Conservation (phyloP, 768 basidiomycete species). For the Dioszegia aurantiaca region DNA sequence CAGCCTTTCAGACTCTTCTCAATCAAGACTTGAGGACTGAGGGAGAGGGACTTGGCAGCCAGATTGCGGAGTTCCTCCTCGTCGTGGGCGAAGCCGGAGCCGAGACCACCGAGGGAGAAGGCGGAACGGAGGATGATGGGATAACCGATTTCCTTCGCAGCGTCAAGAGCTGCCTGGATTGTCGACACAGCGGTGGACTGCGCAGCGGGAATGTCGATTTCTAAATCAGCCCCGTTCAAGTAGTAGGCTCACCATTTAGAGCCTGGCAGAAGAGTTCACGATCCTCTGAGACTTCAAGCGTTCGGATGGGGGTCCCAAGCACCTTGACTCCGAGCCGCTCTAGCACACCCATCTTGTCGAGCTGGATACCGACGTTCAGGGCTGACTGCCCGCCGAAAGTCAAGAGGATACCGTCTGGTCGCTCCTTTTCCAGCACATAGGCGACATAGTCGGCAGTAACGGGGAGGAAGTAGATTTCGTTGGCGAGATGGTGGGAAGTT, state of each 20-base stretch:
- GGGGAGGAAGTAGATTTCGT: slow-evolving; percentile 95
- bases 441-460: slow-evolving; percentile 97
- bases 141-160: slow-evolving; percentile 88
- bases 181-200: slow-evolving; percentile 95
- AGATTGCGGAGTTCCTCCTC: slow-evolving; percentile 91
- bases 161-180: slow-evolving; percentile 85
- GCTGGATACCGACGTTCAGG: slow-evolving; percentile 91
- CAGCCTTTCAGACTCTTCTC: slow-evolving; percentile 99
- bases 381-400: slow-evolving; percentile 99
- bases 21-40: slow-evolving; percentile 92
- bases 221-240: slow-evolving; percentile 54
- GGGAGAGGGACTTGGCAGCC: slow-evolving; percentile 80
- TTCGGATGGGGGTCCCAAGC: slow-evolving; percentile 89
- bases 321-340: slow-evolving; percentile 90
- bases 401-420: slow-evolving; percentile 92
- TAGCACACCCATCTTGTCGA: slow-evolving; percentile 93
- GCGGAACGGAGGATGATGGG: slow-evolving; percentile 92
- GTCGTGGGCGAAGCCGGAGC: slow-evolving; percentile 95
- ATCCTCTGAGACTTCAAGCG: slow-evolving; percentile 94
- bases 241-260: slow-evolving; percentile 70
- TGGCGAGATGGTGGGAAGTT: slow-evolving; percentile 94
- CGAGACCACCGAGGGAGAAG: slow-evolving; percentile 95
- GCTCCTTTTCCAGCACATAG: slow-evolving; percentile 96
- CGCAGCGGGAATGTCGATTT: slow-evolving; percentile 94
- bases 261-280: slow-evolving; percentile 94